A percentile compares a stretch with the other conserved stretches of the same genome.
These are phyloP conservation scores for Henningerozyma blattae DNA, from an alignment of 805 yeast species.

Conservation along the genomic window DNA sequence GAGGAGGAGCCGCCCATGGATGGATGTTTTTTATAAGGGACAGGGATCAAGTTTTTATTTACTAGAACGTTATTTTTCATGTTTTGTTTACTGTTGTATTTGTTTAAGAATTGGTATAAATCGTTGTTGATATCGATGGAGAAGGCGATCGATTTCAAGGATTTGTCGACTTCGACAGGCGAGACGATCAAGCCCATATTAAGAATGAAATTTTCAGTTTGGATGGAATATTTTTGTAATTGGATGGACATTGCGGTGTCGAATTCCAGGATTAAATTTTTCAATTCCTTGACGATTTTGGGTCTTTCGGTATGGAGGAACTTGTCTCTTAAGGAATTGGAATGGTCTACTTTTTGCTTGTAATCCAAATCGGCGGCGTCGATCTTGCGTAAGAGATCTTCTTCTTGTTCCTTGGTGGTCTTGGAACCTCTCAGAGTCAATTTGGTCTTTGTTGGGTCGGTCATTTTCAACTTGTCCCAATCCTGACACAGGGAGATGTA, in stretches of 20 bases:
- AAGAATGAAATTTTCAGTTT: conserved; percentile 71
- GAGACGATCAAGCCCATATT: conserved; percentile 75
- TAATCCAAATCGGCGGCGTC: conserved; percentile 81
- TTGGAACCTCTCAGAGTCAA: conserved; percentile 71
- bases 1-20: conserved; percentile 29
- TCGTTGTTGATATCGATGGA: conserved; percentile 77
- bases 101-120: conserved; percentile 54
- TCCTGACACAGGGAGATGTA: conserved; percentile 78
- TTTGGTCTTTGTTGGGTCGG: conserved; percentile 77
- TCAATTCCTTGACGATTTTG: conserved; percentile 53
- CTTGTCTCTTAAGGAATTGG: conserved; percentile 63
- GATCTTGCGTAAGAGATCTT: conserved; percentile 70
- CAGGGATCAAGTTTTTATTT: conserved; percentile 42
- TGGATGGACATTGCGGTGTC: conserved; percentile 87
- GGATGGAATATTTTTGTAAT: conserved; percentile 77
- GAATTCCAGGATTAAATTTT: conserved; percentile 69
- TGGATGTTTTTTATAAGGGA: conserved; percentile 62
- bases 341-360: conserved; percentile 58
- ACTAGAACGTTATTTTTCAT: conserved; percentile 25
- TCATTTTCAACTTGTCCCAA: conserved; percentile 64
- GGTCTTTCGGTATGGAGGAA: conserved; percentile 70
- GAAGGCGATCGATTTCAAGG: conserved; percentile 69
- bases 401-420: conserved; percentile 76
- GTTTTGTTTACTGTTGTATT: conserved; percentile 26
- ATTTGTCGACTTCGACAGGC: conserved; percentile 48